phyloP scores from a whole-genome alignment of 1,139 yeast species.

The Pichia sp. region DNA sequence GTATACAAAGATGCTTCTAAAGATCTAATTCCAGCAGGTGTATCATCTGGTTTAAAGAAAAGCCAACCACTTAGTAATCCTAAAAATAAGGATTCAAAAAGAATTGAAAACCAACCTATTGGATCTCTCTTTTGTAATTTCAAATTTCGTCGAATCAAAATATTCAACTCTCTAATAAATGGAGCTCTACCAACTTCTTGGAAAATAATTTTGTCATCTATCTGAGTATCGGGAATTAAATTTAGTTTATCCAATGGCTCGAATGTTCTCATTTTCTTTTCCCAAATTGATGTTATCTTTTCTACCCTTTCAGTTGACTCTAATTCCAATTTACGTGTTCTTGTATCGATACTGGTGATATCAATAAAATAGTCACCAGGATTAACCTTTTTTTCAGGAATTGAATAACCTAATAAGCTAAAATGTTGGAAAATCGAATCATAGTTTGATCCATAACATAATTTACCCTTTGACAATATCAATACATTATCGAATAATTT shows the following conservation, averaged over 20 bases:
- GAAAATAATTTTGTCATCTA: conserved; percentile 21
- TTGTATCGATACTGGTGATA: conserved; percentile 59
- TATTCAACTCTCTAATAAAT: conserved; percentile 44
- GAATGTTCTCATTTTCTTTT: conserved; percentile 19
- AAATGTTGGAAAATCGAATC: conserved; percentile 37
- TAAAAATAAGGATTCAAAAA: conserved; percentile 48
- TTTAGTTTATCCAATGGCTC: neutral
- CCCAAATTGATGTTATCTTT: conserved; percentile 47
- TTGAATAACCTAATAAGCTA: conserved; percentile 35
- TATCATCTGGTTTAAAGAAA: conserved; percentile 56
- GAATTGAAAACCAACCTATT: conserved; percentile 45
- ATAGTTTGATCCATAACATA: conserved; percentile 26
- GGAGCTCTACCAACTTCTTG: conserved; percentile 28
- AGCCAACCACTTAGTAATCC: conserved; percentile 71
- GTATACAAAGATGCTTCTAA: conserved; percentile 58
- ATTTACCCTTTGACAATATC: conserved; percentile 52
- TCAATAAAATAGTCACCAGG: conserved; percentile 65
- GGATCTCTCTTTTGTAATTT: conserved; percentile 54
- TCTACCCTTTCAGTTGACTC: conserved; percentile 40
- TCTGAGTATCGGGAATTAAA: neutral
- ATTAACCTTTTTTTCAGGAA: conserved; percentile 40
- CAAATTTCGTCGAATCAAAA: conserved; percentile 51
- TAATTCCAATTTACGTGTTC: conserved; percentile 34
- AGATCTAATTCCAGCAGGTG: conserved; percentile 63
- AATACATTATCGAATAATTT: conserved; percentile 63